Percentiles rank a stretch among this genome's conserved stretches.
Conservation (phyloP, 2,329 filamentous ascomycete species). For the Rhinocladiella similis region DNA sequence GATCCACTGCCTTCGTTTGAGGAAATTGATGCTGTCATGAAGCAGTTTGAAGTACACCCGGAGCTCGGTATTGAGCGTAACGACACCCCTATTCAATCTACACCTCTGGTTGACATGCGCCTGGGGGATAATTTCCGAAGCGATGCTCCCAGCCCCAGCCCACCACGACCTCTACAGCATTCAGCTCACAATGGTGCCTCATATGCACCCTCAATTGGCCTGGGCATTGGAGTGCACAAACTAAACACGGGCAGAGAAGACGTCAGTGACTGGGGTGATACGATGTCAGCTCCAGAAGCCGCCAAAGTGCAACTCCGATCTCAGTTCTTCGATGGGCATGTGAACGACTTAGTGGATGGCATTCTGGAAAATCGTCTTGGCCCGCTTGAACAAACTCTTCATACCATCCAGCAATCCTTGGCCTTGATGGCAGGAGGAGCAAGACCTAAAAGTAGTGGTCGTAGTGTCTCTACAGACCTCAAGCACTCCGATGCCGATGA, state of each 20-base stretch:
- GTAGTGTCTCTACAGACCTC: slow-evolving; percentile 68
- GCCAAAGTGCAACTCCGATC: slow-evolving; percentile 78
- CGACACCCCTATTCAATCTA: slow-evolving; percentile 42
- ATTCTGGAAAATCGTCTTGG: slow-evolving; percentile 74
- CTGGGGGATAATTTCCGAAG: slow-evolving; percentile 59
- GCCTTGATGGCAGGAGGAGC: slow-evolving; percentile 57
- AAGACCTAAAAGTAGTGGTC: slow-evolving; percentile 59
- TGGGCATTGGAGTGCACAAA: slow-evolving; percentile 61
- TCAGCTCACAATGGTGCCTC: slow-evolving; percentile 33
- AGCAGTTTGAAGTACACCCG: slow-evolving; percentile 74
- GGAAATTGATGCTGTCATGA: slow-evolving; percentile 92
- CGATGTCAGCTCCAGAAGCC: slow-evolving; percentile 79
- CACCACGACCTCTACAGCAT: slow-evolving; percentile 52
- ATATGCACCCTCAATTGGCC: slow-evolving; percentile 62
- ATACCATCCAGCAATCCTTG: slow-evolving; percentile 71
- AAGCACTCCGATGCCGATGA: slow-evolving; percentile 89
- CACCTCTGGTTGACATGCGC: slow-evolving; percentile 47
- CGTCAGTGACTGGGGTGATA: slow-evolving; percentile 85
- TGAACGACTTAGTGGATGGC: slow-evolving; percentile 80
- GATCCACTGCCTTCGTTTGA: slow-evolving; percentile 39
- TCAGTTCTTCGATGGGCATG: slow-evolving; percentile 85
- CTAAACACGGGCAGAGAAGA: slow-evolving; percentile 56
- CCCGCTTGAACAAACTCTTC: slow-evolving; percentile 78
- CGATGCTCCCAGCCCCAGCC: slow-evolving; percentile 73
- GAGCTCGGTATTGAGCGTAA: slow-evolving; percentile 71